These are phyloP conservation scores for Phytophthora pseudosyringae DNA, from an alignment of 352 stramenopile species.

Conservation along the genomic window DNA sequence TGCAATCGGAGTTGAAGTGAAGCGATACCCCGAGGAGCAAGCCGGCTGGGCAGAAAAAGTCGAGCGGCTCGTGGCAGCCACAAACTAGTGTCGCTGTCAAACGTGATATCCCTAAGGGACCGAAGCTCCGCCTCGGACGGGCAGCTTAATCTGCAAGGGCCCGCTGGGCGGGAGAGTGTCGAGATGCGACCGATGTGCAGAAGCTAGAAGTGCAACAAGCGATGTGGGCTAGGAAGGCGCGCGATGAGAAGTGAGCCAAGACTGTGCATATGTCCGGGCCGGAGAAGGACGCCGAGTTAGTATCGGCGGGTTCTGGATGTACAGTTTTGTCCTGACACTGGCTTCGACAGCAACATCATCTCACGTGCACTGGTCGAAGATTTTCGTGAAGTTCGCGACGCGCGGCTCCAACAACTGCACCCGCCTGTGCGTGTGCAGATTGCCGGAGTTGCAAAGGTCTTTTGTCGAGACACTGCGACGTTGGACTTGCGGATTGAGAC, in stretches of 20 bases:
- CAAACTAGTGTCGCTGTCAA: no score
- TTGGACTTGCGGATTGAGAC: not conserved
- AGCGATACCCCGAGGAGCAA: no score
- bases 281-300: not conserved
- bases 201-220: no score
- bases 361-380: not conserved
- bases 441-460: not conserved
- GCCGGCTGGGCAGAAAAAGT: no score
- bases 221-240: no score
- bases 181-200: no score
- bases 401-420: not conserved
- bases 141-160: no score
- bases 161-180: no score
- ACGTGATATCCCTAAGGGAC: no score
- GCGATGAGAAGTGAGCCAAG: not conserved
- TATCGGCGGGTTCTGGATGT: not conserved
- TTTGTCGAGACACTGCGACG: not conserved
- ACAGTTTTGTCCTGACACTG: conserved; percentile 1
- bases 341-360: not conserved
- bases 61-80: no score
- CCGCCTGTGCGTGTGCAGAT: not conserved
- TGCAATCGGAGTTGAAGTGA: no score
- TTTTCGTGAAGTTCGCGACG: not conserved
- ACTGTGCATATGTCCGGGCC: not conserved
- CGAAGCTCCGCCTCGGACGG: no score